A percentile compares a stretch with the other conserved stretches of the same genome.
phyloP scores from a whole-genome alignment of 2,329 filamentous ascomycete species.

The Aspergillus persii region DNA sequence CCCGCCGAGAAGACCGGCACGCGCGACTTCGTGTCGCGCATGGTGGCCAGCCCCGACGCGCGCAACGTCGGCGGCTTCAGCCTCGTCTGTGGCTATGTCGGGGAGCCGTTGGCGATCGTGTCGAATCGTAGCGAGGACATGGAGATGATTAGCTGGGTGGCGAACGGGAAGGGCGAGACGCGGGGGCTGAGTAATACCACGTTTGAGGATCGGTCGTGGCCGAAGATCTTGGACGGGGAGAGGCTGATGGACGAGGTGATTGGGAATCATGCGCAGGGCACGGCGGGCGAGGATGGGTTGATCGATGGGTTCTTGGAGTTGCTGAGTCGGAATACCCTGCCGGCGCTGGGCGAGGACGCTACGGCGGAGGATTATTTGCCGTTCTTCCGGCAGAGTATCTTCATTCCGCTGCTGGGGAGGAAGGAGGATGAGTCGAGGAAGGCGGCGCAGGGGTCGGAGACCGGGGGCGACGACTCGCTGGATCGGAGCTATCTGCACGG shows the following conservation, averaged over 20 bases:
- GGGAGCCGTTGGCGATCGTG: conserved; percentile 57
- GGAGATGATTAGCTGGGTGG: conserved; percentile 53
- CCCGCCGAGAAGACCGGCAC: conserved; percentile 42
- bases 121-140: conserved; percentile 59
- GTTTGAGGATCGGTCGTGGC: conserved; percentile 60
- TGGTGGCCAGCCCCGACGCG: conserved; percentile 55
- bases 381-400: conserved; percentile 59
- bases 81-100: conserved; percentile 57
- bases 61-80: conserved; percentile 63
- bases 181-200: conserved; percentile 61
- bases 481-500: conserved; percentile 42
- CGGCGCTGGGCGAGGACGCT: conserved; percentile 46
- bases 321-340: conserved; percentile 56
- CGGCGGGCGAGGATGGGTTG: conserved; percentile 49
- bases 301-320: conserved; percentile 53
- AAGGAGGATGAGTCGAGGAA: conserved; percentile 39
- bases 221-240: conserved; percentile 61
- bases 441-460: conserved; percentile 37
- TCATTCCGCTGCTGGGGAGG: conserved; percentile 57
- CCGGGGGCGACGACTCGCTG: conserved; percentile 24
- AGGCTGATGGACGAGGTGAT: conserved; percentile 52
- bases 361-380: conserved; percentile 55
- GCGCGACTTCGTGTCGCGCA: conserved; percentile 51
- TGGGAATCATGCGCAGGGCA: conserved; percentile 38
- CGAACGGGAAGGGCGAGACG: conserved; percentile 49